Evolutionary conservation across 345 rosid species (phyloP).

Genomic region (Lumnitzera littorea): DNA sequence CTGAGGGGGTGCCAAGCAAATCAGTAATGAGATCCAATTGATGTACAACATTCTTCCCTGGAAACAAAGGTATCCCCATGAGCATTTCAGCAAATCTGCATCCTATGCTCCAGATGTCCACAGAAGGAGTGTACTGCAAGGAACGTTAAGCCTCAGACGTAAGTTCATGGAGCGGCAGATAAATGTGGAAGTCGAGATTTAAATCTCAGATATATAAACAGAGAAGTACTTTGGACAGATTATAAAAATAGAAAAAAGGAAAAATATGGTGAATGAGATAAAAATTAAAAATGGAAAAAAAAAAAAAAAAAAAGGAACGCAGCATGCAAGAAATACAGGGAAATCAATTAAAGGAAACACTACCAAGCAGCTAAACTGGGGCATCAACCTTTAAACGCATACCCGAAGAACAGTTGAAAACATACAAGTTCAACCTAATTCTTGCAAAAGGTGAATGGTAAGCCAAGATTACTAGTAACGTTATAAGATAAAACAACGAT

Average conservation of each 20-base stretch:
- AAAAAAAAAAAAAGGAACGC: no score
- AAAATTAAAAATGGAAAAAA: no score
- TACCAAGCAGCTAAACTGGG: no score
- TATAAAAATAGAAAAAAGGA: neutral
- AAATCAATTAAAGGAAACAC: no score
- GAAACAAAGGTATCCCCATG: slow-evolving; percentile 85
- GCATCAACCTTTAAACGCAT: no score
- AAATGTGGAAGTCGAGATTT: neutral
- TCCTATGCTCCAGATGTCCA: slow-evolving; percentile 98
- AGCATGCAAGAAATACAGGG: no score
- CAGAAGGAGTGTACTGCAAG: slow-evolving; percentile 86
- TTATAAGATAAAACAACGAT: no score
- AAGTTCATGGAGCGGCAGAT: neutral
- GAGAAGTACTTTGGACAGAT: neutral
- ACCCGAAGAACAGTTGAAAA: no score
- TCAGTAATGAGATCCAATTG: slow-evolving; percentile 97
- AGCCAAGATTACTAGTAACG: no score
- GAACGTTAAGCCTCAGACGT: slow-evolving; percentile 4
- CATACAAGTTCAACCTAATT: no score
- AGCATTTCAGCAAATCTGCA: slow-evolving; percentile 99
- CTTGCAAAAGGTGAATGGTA: no score
- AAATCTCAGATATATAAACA: neutral
- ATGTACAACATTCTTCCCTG: slow-evolving; percentile 95
- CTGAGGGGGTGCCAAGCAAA: slow-evolving; percentile 84
- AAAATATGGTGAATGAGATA: no score